Conservation (phyloP, 345 rosid genomes). For the Aegle marmelos region DNA sequence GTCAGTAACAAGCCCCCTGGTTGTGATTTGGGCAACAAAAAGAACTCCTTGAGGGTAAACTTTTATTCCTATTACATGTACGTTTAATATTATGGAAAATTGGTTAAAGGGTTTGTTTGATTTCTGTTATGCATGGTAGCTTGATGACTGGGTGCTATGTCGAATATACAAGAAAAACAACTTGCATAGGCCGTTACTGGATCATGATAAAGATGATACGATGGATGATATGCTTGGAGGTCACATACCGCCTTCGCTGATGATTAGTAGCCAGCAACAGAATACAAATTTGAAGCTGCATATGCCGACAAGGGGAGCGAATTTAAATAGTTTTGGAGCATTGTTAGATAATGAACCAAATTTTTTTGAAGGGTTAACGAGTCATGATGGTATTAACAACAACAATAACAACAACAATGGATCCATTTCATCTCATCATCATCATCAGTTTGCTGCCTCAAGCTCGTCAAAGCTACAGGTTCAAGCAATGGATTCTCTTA, state of each 20-base stretch:
- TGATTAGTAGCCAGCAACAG: slow-evolving; percentile 28
- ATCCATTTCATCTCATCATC: slow-evolving; percentile 19
- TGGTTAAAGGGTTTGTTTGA: neutral
- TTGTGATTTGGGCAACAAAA: slow-evolving; percentile 67
- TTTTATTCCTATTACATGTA: no score
- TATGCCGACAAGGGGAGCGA: slow-evolving; percentile 26
- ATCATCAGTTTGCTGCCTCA: slow-evolving; percentile 28
- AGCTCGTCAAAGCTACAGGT: slow-evolving; percentile 37
- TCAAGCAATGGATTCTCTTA: slow-evolving; percentile 41
- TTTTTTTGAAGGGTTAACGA: slow-evolving; percentile 44
- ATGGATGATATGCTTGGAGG: slow-evolving; percentile 43
- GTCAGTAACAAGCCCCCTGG: slow-evolving; percentile 55
- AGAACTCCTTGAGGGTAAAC: slow-evolving; percentile 79
- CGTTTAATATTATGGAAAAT: no score
- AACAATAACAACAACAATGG: neutral
- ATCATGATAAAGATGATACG: slow-evolving; percentile 58
- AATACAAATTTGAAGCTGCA: slow-evolving; percentile 21
- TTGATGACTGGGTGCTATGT: slow-evolving; percentile 97
- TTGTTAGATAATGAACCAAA: slow-evolving; percentile 40
- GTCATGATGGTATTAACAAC: slow-evolving; percentile 21
- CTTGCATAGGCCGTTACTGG: slow-evolving; percentile 36
- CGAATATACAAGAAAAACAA: slow-evolving; percentile 85
- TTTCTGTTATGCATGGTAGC: slow-evolving; percentile 34
- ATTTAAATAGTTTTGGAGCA: slow-evolving; percentile 23
- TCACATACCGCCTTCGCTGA: slow-evolving; percentile 48